Evolutionary conservation across 2,329 filamentous ascomycete genomes (phyloP).

Genomic region (Zasmidium citrigriseum): DNA sequence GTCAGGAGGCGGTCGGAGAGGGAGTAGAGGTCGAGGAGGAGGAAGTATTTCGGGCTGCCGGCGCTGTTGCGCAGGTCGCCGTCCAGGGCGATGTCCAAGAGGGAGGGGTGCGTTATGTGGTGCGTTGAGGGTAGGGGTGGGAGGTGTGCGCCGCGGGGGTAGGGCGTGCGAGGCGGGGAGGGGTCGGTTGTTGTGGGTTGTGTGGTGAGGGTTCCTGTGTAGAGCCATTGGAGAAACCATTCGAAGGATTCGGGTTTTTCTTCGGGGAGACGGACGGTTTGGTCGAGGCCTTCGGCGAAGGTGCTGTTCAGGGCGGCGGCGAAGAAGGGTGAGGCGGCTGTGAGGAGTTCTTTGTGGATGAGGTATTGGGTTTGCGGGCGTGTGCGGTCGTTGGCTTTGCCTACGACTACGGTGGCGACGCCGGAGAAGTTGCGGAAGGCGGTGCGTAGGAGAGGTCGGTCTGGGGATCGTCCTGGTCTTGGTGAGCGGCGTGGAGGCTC

Average conservation of each 20-base stretch:
- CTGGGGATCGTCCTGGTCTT: conserved; percentile 25
- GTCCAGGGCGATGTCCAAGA: conserved; percentile 27
- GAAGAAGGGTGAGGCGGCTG: conserved; percentile 52
- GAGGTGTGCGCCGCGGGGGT: conserved; percentile 4
- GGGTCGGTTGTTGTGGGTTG: conserved; percentile 16
- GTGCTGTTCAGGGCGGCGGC: conserved; percentile 50
- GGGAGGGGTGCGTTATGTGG: conserved; percentile 5
- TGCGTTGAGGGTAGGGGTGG: conserved; percentile 12
- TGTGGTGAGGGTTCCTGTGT: conserved; percentile 43
- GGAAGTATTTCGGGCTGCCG: conserved; percentile 52
- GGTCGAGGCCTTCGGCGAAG: conserved; percentile 48
- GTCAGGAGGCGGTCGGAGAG: conserved; percentile 51
- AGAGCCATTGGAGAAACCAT: conserved; percentile 54
- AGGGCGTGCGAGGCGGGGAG: background rate
- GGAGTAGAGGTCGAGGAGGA: conserved; percentile 49
- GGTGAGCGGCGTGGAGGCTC: conserved; percentile 13
- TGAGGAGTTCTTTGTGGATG: conserved; percentile 52
- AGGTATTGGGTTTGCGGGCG: conserved; percentile 41
- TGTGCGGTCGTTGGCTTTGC: conserved; percentile 30
- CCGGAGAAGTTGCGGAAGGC: conserved; percentile 42
- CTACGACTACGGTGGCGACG: conserved; percentile 43
- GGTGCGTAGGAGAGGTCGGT: conserved; percentile 38
- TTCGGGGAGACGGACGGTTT: conserved; percentile 47
- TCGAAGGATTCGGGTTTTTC: conserved; percentile 49
- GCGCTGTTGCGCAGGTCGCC: conserved; percentile 46